A percentile compares a stretch with the other conserved stretches of the same genome.
Evolutionary conservation across 208 protist species (phyloP).

Genomic region (Trypanosoma boissoni): DNA sequence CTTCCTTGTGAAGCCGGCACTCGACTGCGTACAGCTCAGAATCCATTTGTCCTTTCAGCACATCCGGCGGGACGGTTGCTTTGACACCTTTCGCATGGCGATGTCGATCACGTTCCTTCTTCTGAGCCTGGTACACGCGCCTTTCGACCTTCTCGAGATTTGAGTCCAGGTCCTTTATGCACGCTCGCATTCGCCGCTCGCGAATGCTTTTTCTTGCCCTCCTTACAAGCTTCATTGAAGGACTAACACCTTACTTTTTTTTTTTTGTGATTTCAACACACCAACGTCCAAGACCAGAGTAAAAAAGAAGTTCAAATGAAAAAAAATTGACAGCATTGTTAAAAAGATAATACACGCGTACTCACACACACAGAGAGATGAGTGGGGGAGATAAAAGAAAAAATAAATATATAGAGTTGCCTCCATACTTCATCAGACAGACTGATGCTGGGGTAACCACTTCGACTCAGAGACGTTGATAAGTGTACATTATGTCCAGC

Average conservation of each 20-base stretch:
- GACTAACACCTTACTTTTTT: neutral
- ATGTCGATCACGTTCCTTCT: conserved; percentile 38
- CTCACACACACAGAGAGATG: conserved; percentile 3
- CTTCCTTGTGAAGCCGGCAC: conserved; percentile 79
- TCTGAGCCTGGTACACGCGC: conserved; percentile 61
- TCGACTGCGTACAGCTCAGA: conserved; percentile 78
- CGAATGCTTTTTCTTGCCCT: conserved; percentile 85
- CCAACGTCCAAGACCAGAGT: conserved; percentile 2
- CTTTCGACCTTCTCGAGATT: conserved; percentile 86
- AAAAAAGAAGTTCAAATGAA: conserved; percentile 8
- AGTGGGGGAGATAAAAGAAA: neutral
- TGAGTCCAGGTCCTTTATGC: conserved; percentile 73
- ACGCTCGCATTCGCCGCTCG: conserved; percentile 86
- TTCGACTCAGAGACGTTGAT: no score
- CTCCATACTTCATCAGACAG: no score
- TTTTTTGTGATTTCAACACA: neutral
- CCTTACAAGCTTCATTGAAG: conserved; percentile 78
- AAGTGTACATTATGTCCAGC: no score
- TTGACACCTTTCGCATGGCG: conserved; percentile 32
- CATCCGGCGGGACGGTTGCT: conserved; percentile 43
- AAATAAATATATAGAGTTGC: no score
- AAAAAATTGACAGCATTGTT: conserved; percentile 4
- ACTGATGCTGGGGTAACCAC: no score
- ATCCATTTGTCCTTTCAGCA: conserved; percentile 69
- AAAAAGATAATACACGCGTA: no score